phyloP scores from a whole-genome alignment of 257 asterid species.

The Solanum rostratum region DNA sequence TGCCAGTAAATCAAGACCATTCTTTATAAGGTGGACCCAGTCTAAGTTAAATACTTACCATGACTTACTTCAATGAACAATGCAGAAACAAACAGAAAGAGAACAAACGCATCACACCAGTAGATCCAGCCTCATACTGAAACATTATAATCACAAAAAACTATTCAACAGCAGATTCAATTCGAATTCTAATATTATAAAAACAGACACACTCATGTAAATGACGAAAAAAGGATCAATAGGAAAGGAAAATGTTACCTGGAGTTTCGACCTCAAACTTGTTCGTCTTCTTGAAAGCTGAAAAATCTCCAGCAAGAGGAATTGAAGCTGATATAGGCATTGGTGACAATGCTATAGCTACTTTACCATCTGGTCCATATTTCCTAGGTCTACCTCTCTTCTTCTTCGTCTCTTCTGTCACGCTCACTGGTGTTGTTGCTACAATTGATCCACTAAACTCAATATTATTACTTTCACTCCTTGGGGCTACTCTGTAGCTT shows the following conservation, averaged over 20 bases:
- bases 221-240: background rate
- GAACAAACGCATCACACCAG: constrained; percentile 13
- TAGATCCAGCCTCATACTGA: constrained; percentile 32
- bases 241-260: constrained; percentile 24
- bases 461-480: constrained; percentile 28
- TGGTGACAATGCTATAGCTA: constrained; percentile 56
- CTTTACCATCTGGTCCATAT: constrained; percentile 50
- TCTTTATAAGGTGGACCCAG: constrained; percentile 35
- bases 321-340: constrained; percentile 97
- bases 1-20: constrained; percentile 17
- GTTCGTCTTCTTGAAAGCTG: constrained; percentile 56
- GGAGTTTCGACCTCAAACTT: constrained; percentile 49
- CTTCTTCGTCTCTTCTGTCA: constrained; percentile 42
- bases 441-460: constrained; percentile 41
- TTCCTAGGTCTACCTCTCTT: constrained; percentile 90
- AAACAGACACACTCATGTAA: background rate
- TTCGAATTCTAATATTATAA: background rate
- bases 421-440: constrained; percentile 21
- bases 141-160: background rate
- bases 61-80: constrained; percentile 15
- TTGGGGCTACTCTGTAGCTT: constrained; percentile 46
- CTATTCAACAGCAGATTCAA: background rate
- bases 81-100: constrained; percentile 18
- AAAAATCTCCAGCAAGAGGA: constrained; percentile 69
- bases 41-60: constrained; percentile 21